Base-by-base conservation (phyloP, 2,329 filamentous ascomycete genomes). In the Exutisphaerella laricina region DNA sequence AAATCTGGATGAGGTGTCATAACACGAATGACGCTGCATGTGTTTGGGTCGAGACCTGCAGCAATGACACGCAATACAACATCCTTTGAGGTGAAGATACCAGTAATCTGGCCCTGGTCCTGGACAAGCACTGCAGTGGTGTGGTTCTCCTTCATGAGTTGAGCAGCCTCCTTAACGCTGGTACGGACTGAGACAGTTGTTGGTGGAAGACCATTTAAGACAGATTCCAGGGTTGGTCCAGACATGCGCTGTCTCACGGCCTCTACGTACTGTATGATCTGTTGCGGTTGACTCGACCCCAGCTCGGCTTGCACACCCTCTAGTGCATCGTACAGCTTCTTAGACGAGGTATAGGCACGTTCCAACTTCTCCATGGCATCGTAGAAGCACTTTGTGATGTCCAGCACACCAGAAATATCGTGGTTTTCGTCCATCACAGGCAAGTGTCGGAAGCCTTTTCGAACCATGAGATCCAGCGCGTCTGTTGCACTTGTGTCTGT, bases 361-460 rank as follows among this genome's bases (percentile, higher is more conserved):
- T 98, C 92, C 48, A 98, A 73, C 74, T 98, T 98, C 74, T 98
- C 92, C 92, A 98, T 98, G 31, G 92, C 92, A 69, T 98, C 92
- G 69, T 98, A 98, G 69, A 98, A 98, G 70, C 92, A 98, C 70
- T 97, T 98, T 44, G 92, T 98, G 58, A 98, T 98, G 67, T 98
- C 92, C 41, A 98, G 73, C 55, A 98, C 89, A 72, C 92, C 92
- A 5, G 89, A 94, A 50, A 98, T 98, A 62, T 98, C 90, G 69
- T 98, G 92, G 67, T 98, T 97, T 73, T 98, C 92, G 68, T 98
- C 92, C 92, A 98, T 98, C 54, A 98, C 92, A 3, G 92, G 92
- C 62, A 98, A 69, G 72, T 98, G 92, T 57, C 92, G 82, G 74
- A 98, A 98, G 13, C 92, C 92, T 71, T 97, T 97, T 57, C 90